These are phyloP conservation scores for Cryptosporidium canis DNA, from an alignment of 169 alveolate species.

Conservation along the genomic window DNA sequence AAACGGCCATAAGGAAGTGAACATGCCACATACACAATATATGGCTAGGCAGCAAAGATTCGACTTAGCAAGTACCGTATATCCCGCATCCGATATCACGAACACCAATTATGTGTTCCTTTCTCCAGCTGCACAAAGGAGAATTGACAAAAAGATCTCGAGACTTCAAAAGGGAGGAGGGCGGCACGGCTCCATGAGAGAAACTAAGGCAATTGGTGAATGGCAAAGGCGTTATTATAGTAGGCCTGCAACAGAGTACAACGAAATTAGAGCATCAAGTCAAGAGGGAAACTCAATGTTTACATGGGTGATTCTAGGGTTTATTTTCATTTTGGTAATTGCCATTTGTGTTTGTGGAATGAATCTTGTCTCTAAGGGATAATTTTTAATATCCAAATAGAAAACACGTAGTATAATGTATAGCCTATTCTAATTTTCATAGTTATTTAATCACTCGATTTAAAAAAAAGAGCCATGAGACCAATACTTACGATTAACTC, in stretches of 20 bases:
- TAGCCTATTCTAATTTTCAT: too few relatives aligned
- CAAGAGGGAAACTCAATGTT: not conserved
- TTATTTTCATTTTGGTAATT: not conserved
- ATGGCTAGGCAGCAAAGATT: constrained; percentile 46
- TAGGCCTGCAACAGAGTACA: constrained; percentile 33
- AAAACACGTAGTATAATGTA: not conserved
- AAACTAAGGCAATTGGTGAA: constrained; percentile 59
- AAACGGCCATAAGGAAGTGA: not conserved
- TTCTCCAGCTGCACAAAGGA: constrained; percentile 33
- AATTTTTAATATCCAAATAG: not conserved
- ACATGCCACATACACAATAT: constrained; percentile 3
- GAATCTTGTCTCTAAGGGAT: not conserved
- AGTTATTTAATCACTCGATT: too few relatives aligned
- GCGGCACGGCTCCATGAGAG: constrained; percentile 52
- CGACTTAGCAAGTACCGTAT: constrained; percentile 13
- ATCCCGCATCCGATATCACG: constrained; percentile 35
- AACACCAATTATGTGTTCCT: constrained; percentile 54
- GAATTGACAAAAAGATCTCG: constrained; percentile 40
- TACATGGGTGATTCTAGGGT: constrained; percentile 33
- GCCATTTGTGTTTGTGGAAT: not conserved
- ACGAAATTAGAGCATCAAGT: not conserved
- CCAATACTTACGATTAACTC: too few relatives aligned
- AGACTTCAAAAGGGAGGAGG: constrained; percentile 23
- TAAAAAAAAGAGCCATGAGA: too few relatives aligned
- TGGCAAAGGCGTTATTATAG: constrained; percentile 63